These are phyloP conservation scores for Dendrocalamus latiflorus DNA, from an alignment of 202 grass and related monocot species.

Conservation along the genomic window DNA sequence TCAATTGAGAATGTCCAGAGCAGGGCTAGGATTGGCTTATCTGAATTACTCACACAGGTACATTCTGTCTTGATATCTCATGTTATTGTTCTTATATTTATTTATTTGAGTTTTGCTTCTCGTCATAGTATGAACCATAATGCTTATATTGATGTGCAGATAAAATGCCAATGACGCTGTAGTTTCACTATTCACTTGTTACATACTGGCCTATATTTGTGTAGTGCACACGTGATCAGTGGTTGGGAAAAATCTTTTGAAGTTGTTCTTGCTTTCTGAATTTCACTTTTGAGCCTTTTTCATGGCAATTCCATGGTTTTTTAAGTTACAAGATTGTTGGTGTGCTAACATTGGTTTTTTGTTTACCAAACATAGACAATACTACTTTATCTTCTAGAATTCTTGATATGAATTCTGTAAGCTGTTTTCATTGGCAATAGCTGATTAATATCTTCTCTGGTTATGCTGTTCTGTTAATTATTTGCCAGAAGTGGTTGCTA, in stretches of 20 bases:
- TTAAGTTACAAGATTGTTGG: not conserved
- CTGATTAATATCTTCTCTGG: not conserved
- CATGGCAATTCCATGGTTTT: not conserved
- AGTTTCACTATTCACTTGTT: not conserved
- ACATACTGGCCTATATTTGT: not conserved
- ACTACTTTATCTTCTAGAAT: conserved; percentile 6
- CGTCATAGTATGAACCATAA: not conserved
- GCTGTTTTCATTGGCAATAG: not conserved
- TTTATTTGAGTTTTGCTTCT: conserved; percentile 12
- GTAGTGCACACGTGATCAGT: not conserved
- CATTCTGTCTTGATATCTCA: not conserved
- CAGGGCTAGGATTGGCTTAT: conserved; percentile 64
- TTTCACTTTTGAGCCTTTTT: not conserved
- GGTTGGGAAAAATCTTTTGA: not conserved
- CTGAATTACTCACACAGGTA: conserved; percentile 85
- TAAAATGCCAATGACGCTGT: not conserved
- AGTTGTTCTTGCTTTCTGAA: conserved; percentile 3
- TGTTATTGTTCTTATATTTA: not conserved
- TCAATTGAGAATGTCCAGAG: conserved; percentile 82
- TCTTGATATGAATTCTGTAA: not conserved
- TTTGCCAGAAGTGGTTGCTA: conserved; percentile 1
- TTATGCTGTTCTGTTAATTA: not conserved
- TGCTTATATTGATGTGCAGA: conserved; percentile 9
- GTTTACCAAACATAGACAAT: not conserved
- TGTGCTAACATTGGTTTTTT: not conserved